Evolutionary conservation across 176 grass and related monocot genomes (phyloP), one percentile per base, ranked within the genome.

Genomic region (Oryza rufipogon): DNA sequence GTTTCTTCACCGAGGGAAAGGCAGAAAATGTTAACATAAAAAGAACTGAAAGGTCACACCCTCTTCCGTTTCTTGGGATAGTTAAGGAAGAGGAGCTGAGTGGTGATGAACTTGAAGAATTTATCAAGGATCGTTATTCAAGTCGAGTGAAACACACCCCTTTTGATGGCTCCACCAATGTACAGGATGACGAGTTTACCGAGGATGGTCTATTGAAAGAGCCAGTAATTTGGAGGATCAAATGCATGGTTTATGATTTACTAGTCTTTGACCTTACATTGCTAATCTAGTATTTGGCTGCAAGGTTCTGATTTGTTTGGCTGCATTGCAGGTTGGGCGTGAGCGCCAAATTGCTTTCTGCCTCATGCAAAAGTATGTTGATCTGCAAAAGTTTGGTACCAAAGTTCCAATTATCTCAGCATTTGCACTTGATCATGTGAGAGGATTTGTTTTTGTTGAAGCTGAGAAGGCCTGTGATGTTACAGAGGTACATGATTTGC

Each of bases 301-400:
- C 46, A 64, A 65, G 34, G 11, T 49, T n/a, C 69, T 86, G 44
- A 72, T 76, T 75, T 89, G 38, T 66, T 75, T 79, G 80, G 66
- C 20, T 89, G 25, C 47, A 64, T 88, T 87, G 17, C 85, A 99
- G 96, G 81, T 92, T 88, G 96, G 96, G 49, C 89, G 87, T 64
- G 96, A 99, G 78, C 86, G 81, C 36, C 93, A 99, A 83, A 85
- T 99, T 83, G 89, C 75, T 65, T 99, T 99, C 73, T 96, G 96
- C 78, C 89, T 99, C 80, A 99, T 99, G 93, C 93, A 99, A 49
- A 99, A 99, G 68, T 99, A 87, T 84, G 81, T 95, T 84, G 89
- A 99, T 28, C 75, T 96, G 67, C 17, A 87, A 39, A 89, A 82
- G n/a, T 86, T 90, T 26, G 93, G 93, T 86, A 92, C 79, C 8